These are phyloP conservation scores for Fusarium sp. DNA, from an alignment of 2,329 filamentous ascomycete species.

Conservation along the genomic window DNA sequence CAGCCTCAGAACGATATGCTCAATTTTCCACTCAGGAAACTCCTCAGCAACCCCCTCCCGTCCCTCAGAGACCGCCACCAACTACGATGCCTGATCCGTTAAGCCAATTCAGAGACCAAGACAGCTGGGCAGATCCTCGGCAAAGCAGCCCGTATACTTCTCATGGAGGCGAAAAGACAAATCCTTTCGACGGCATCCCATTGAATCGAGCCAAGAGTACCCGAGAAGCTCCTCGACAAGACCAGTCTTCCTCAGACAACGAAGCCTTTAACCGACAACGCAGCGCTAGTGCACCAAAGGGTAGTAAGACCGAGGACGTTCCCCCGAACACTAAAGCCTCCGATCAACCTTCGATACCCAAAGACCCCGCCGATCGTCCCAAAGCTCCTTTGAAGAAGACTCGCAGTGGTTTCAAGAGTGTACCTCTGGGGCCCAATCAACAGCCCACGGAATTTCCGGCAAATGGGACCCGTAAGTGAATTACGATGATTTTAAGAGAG, in stretches of 20 bases:
- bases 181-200: conserved; percentile 66
- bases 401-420: conserved; percentile 40
- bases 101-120: conserved; percentile 61
- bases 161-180: conserved; percentile 71
- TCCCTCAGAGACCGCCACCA: conserved; percentile 38
- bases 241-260: conserved; percentile 45
- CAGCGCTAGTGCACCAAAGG: conserved; percentile 53
- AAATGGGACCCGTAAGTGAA: conserved; percentile 34
- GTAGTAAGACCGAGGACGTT: conserved; percentile 26
- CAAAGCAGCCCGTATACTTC: conserved; percentile 71
- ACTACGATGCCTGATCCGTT: conserved; percentile 62
- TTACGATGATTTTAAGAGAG: not conserved
- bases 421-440: conserved; percentile 20
- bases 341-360: conserved; percentile 24
- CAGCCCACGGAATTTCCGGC: conserved; percentile 28
- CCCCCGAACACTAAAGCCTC: conserved; percentile 1
- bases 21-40: conserved; percentile 28
- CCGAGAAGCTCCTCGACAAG: conserved; percentile 54
- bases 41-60: conserved; percentile 31
- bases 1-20: conserved; percentile 46
- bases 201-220: conserved; percentile 64
- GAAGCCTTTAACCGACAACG: conserved; percentile 48
- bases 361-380: conserved; percentile 38
- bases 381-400: conserved; percentile 48
- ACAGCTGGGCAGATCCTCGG: conserved; percentile 63